phyloP scores from a whole-genome alignment of 1,284 basidiomycete species.

The Malassezia caprae region DNA sequence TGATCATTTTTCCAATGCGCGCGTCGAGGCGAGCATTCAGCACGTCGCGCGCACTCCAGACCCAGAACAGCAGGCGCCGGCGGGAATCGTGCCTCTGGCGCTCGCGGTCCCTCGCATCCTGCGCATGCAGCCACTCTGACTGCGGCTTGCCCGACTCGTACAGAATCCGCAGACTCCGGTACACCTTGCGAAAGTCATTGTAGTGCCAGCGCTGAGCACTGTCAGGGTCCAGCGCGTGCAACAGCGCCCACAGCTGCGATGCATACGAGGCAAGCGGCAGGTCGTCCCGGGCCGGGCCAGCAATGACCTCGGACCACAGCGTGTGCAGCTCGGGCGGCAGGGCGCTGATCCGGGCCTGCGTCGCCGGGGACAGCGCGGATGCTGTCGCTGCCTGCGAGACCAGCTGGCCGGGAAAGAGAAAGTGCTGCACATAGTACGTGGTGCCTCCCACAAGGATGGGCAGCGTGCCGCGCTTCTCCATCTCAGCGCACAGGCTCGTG shows the following conservation, averaged over 20 bases:
- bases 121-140: constrained; percentile 61
- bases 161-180: constrained; percentile 69
- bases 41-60: constrained; percentile 64
- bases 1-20: constrained; percentile 80
- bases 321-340: neutral
- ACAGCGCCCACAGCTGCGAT: constrained; percentile 57
- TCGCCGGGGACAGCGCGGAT: neutral
- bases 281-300: neutral
- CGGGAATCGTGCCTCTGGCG: constrained; percentile 37
- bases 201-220: constrained; percentile 87
- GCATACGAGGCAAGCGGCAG: neutral
- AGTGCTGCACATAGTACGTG: constrained; percentile 92
- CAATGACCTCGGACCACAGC: constrained; percentile 2
- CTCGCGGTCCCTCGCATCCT: constrained; percentile 30
- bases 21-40: constrained; percentile 64
- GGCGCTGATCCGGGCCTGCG: neutral
- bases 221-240: constrained; percentile 62
- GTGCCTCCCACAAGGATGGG: constrained; percentile 92
- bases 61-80: constrained; percentile 77
- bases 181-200: constrained; percentile 80
- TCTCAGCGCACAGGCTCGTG: constrained; percentile 55
- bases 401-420: constrained; percentile 52
- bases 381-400: constrained; percentile 17
- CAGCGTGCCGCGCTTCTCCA: constrained; percentile 54
- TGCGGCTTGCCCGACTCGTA: constrained; percentile 61